Evolutionary conservation across 164 flowering plant species (phyloP), one percentile per base, ranked within the genome.

Genomic region (Nymphaea colorata): DNA sequence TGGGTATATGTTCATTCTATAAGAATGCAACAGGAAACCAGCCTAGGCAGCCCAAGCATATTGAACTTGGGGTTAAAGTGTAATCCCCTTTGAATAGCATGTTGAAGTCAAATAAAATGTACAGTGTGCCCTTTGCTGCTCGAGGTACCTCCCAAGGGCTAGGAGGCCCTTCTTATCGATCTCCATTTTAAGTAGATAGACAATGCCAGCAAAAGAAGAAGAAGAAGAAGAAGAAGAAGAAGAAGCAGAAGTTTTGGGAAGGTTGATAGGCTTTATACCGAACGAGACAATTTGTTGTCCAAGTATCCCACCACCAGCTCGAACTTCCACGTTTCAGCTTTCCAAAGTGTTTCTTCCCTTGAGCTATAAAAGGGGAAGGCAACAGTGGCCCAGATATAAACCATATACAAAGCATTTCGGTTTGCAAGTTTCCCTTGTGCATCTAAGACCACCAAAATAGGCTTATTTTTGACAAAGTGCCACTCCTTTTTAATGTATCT

Each of bases 281-380:
- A 47, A 7, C 2, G 12, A 47, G 55, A 47, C 55, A 47, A 47
- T 47, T 12, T 68, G 53, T 82, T 82, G 57, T 82, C 82, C 25
- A 86, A 78, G 14, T 69, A 81, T 36, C 78, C 76, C 11, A 82
- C 42, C 69, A 89, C 11, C 53, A 88, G 77, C 59, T 78, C 70
- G 64, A 89, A 4, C 3, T 69, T 78, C 91, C 86, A 86, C 6
- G 72, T 76, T 61, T 78, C 79, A 7, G 75, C 73, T 68, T 79
- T 73, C 98, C 98, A 89, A 0, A 88, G 84, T 68, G 88, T 73
- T 62, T 70, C 68, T 74, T 89, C 96, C 75, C 82, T 83, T 42
- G 80, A 76, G 70, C 51, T 64, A 43, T 96, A 84, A 75, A 88
- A 89, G 36, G 94, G 98, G 68, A 74, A 86, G 15, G 91, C 96